phyloP scores from a whole-genome alignment of 352 stramenopile genomes.

The Globisporangium apiculatum region DNA sequence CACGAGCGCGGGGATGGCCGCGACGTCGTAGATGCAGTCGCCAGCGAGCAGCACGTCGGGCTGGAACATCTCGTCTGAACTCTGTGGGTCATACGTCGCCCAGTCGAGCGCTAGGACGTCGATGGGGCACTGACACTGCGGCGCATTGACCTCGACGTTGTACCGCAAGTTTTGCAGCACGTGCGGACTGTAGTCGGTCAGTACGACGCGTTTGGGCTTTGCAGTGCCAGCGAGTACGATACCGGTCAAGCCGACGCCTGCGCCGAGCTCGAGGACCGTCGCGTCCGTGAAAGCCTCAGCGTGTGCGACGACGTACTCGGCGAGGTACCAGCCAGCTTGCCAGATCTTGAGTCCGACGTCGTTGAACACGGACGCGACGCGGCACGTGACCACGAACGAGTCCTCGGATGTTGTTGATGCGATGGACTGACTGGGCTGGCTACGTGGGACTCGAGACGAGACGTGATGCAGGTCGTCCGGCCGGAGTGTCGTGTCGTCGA shows the following conservation, averaged over 20 bases:
- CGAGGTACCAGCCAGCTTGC: constrained; percentile 71
- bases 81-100: constrained; percentile 48
- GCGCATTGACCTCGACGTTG: constrained; percentile 69
- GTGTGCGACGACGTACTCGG: constrained; percentile 63
- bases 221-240: constrained; percentile 46
- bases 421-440: constrained; percentile 2
- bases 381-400: constrained; percentile 48
- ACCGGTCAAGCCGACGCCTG: constrained; percentile 65
- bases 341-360: constrained; percentile 81
- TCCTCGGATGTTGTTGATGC: neutral
- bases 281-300: constrained; percentile 34
- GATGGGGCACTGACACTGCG: constrained; percentile 37
- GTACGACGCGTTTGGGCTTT: constrained; percentile 27
- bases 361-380: constrained; percentile 74
- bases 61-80: constrained; percentile 14
- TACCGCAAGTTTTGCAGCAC: constrained; percentile 83
- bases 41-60: constrained; percentile 62
- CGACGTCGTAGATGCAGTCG: constrained; percentile 76
- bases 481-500: constrained; percentile 23
- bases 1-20: constrained; percentile 46
- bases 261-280: constrained; percentile 64
- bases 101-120: constrained; percentile 60
- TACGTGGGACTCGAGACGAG: constrained; percentile 35
- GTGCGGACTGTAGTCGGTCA: constrained; percentile 74
- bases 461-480: constrained; percentile 70